These are phyloP conservation scores for Ogataea corticis DNA, from an alignment of 805 yeast species.

Conservation along the genomic window DNA sequence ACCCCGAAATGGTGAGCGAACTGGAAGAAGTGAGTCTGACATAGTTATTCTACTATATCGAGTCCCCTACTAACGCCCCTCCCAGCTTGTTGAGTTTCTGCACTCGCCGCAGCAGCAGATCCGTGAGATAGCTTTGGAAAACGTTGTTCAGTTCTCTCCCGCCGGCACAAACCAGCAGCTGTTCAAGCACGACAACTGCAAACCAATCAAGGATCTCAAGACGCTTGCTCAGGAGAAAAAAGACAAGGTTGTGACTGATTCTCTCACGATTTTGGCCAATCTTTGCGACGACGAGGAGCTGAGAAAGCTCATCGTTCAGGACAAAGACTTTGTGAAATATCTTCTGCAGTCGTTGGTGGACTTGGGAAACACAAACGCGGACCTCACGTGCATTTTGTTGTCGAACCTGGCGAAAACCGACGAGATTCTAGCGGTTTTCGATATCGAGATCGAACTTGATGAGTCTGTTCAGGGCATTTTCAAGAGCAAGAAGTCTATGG, in stretches of 20 bases:
- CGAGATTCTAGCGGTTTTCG: conserved; percentile 53
- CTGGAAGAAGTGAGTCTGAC: conserved; percentile 48
- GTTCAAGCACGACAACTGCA: conserved; percentile 68
- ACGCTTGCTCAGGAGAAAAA: conserved; percentile 54
- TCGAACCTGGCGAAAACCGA: conserved; percentile 85
- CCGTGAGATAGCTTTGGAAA: conserved; percentile 80
- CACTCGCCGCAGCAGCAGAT: conserved; percentile 81
- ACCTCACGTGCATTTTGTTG: conserved; percentile 77
- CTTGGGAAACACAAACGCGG: conserved; percentile 66
- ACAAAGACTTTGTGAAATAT: conserved; percentile 53
- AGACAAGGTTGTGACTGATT: conserved; percentile 56
- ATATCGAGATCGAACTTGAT: conserved; percentile 34
- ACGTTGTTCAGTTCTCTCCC: conserved; percentile 77
- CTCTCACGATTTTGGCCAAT: conserved; percentile 80
- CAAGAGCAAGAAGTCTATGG: conserved; percentile 60
- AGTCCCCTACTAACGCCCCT: no score
- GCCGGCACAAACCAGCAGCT: conserved; percentile 57
- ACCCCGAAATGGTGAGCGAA: conserved; percentile 46
- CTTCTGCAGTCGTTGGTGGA: conserved; percentile 52
- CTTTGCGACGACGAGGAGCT: conserved; percentile 69
- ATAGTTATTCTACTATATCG: no score
- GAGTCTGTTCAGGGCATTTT: conserved; percentile 49
- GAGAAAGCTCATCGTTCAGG: conserved; percentile 65
- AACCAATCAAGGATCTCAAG: conserved; percentile 73
- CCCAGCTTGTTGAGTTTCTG: conserved; percentile 67